phyloP scores from a whole-genome alignment of 169 alveolate species.

The Plasmodium blacklocki region DNA sequence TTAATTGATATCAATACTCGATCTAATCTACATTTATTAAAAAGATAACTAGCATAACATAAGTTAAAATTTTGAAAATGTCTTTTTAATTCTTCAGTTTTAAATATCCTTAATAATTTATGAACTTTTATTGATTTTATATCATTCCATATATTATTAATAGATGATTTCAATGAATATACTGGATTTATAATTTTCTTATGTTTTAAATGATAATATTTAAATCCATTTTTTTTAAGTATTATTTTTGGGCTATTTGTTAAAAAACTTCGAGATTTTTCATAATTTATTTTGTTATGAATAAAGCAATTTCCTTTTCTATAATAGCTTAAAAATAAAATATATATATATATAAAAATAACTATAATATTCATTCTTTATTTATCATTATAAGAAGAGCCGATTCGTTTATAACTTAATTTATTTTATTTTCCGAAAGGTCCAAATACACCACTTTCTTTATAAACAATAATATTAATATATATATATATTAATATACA shows the following conservation, averaged over 20 bases:
- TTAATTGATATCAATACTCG: conserved; percentile 49
- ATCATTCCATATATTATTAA: conserved; percentile 24
- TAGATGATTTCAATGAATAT: conserved; percentile 22
- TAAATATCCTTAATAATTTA: conserved; percentile 4
- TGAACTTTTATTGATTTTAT: conserved; percentile 20
- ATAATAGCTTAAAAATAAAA: conserved; percentile 15
- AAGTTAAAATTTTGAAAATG: conserved; percentile 17
- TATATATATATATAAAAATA: neutral
- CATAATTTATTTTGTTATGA: conserved; percentile 28
- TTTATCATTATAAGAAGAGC: neutral
- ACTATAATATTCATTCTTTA: conserved; percentile 50
- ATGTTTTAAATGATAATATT: conserved; percentile 9
- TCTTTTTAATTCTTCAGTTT: conserved; percentile 13
- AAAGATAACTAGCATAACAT: conserved; percentile 21
- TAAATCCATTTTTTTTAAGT: conserved; percentile 5
- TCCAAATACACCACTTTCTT: no score
- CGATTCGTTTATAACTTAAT: no score
- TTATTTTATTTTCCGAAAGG: no score
- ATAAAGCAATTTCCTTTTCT: conserved; percentile 47
- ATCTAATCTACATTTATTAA: conserved; percentile 73
- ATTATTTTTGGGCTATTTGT: conserved; percentile 2
- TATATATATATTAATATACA: no score
- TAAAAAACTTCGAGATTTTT: neutral
- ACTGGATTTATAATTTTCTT: conserved; percentile 20
- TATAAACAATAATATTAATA: no score